Base-by-base conservation (phyloP, 108 stramenopile genomes). In the Schizochytrium sp. region DNA sequence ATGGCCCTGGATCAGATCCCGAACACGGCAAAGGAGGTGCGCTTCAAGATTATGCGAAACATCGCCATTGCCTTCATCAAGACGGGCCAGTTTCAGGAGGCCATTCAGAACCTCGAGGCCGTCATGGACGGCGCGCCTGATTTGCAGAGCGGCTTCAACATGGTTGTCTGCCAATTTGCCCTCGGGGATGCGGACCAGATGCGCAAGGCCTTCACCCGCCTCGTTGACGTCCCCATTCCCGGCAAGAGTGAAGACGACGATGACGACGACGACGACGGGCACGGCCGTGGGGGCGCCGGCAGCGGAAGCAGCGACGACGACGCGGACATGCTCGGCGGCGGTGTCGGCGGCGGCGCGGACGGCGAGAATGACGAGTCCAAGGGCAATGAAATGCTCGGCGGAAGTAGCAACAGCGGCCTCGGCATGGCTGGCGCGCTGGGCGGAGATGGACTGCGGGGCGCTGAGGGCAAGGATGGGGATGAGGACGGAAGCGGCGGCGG, bases 1-100 rank as follows among this genome's bases (percentile, higher is more conserved):
- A 97, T 96, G 96, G 96, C 96, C 29, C 89, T 97, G 59, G 97
- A 97, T 58, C 97, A 96, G 91, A 94, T 94, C 41, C 72, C 90
- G 19, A 91, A 91, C 87, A 95, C 95, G 23, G 91, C 92, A 28
- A 94, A 96, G 91, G 91, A 94, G 51, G 44, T 95, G 1, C 91
- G 94, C 5, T 92, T 92, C 88, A 95, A 94, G 71, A 94, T 97
- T 63, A 93, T 94, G 47, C 94, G 96, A 23, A 97, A 97, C 90
- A 95, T 97, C 44, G 97, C 96, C 53, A 95, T 94, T 71, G 94
- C 97, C 34, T 96, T 95, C 89, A 95, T 96, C 58, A 88, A 90
- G 43, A 89, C 95, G 88, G 95, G 96, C 5, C 94, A 95, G 87
- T 95, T 94, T 72, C 95, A 93, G 59, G 96, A 96, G 72, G 96